phyloP scores from a whole-genome alignment of 805 yeast genomes.

The Saturnispora serradocipensis region DNA sequence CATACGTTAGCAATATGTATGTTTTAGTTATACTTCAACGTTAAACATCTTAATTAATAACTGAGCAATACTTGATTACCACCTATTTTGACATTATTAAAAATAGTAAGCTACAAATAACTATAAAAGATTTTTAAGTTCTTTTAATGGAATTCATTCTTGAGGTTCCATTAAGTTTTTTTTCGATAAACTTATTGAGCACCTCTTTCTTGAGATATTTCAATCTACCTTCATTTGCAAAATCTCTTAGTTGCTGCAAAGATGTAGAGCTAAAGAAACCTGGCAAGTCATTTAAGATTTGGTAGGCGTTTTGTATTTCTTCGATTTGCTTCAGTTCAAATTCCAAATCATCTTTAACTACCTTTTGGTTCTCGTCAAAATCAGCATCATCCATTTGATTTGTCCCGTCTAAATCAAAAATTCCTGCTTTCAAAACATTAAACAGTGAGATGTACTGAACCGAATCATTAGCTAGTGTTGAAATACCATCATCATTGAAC shows the following conservation, averaged over 20 bases:
- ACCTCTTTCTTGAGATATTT: slow-evolving; percentile 53
- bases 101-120: not conserved
- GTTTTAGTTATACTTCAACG: too few species aligned
- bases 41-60: too few species aligned
- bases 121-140: not conserved
- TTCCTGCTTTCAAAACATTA: slow-evolving; percentile 13
- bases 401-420: not conserved
- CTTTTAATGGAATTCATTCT: not conserved
- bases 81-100: not conserved
- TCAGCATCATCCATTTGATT: not conserved
- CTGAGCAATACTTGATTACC: too few species aligned
- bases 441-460: slow-evolving; percentile 52
- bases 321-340: slow-evolving; percentile 40
- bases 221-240: slow-evolving; percentile 74
- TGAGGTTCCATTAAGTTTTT: slow-evolving; percentile 29
- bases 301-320: slow-evolving; percentile 35
- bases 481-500: slow-evolving; percentile 76
- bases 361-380: not conserved
- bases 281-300: slow-evolving; percentile 65
- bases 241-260: slow-evolving; percentile 68
- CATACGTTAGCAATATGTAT: too few species aligned
- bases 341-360: slow-evolving; percentile 17
- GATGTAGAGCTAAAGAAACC: slow-evolving; percentile 62
- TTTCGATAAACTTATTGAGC: slow-evolving; percentile 56
- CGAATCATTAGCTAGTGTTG: slow-evolving; percentile 72